phyloP scores from a whole-genome alignment of 208 protist genomes.

The Wallacemonas sp. region DNA sequence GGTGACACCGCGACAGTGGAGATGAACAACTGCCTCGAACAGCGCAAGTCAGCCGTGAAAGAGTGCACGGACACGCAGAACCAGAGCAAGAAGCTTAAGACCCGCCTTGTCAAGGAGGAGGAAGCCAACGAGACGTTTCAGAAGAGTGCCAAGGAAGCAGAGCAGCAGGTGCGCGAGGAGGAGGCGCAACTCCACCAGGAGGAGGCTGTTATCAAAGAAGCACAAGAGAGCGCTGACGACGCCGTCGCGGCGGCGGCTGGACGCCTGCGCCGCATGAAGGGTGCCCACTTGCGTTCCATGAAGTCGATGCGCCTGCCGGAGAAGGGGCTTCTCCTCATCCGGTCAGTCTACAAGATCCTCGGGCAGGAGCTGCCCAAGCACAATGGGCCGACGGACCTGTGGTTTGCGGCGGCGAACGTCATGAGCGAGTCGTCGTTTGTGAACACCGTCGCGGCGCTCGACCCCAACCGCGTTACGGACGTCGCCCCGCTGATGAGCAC shows the following conservation, averaged over 20 bases:
- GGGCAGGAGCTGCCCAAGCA: slow-evolving; percentile 56
- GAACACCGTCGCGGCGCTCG: slow-evolving; percentile 32
- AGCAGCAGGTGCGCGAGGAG: neutral
- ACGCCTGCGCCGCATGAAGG: slow-evolving; percentile 41
- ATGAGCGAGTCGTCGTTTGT: slow-evolving; percentile 57
- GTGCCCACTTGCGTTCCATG: slow-evolving; percentile 37
- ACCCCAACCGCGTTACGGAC: slow-evolving; percentile 37
- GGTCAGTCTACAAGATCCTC: slow-evolving; percentile 53
- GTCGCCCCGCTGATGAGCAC: slow-evolving; percentile 28
- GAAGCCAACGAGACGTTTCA: slow-evolving; percentile 18
- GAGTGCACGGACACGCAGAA: slow-evolving; percentile 15
- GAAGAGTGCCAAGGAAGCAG: neutral
- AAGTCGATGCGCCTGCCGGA: slow-evolving; percentile 32
- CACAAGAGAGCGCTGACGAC: slow-evolving; percentile 23
- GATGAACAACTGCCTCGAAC: slow-evolving; percentile 11
- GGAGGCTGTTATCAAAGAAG: slow-evolving; percentile 24
- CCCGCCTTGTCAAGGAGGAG: slow-evolving; percentile 18
- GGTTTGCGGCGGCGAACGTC: slow-evolving; percentile 34
- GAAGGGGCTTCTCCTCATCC: slow-evolving; percentile 52
- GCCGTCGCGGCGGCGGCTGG: slow-evolving; percentile 28
- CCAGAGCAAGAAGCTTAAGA: slow-evolving; percentile 19
- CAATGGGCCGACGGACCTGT: slow-evolving; percentile 50
- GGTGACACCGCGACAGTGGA: slow-evolving; percentile 25
- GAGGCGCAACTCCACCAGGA: slow-evolving; percentile 8
- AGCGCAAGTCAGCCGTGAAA: neutral